These are phyloP conservation scores for Blepharisma stoltei DNA, from an alignment of 73 alveolate species.

Conservation along the genomic window DNA sequence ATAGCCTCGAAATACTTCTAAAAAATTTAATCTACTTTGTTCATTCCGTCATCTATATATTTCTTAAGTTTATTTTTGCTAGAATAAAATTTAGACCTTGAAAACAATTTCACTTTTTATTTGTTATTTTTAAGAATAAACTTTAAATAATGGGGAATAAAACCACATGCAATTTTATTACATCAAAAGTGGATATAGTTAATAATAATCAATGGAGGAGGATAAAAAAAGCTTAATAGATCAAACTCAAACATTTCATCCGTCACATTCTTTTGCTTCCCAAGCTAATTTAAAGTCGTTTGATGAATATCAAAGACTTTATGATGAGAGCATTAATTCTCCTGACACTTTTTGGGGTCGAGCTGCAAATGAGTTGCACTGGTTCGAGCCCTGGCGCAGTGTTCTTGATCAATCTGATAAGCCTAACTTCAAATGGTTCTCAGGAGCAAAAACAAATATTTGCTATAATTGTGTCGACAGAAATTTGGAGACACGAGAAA, in stretches of 20 bases:
- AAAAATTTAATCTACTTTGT: too few relatives aligned
- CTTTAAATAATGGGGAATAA: too few relatives aligned
- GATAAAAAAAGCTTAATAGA: not conserved
- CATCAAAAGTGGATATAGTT: too few relatives aligned
- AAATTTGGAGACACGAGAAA: slow-evolving; percentile 72
- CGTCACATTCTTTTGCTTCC: not conserved
- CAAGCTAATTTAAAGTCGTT: slow-evolving; percentile 22
- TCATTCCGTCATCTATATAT: too few relatives aligned
- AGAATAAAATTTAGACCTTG: too few relatives aligned
- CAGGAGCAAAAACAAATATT: slow-evolving; percentile 88
- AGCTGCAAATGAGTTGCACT: slow-evolving; percentile 40
- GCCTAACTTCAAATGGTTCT: slow-evolving; percentile 84
- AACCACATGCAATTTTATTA: too few relatives aligned
- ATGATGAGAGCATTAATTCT: slow-evolving; percentile 19
- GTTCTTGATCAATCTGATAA: slow-evolving; percentile 55
- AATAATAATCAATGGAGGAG: too few relatives aligned
- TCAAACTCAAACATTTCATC: not conserved
- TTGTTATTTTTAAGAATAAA: too few relatives aligned
- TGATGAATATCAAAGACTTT: slow-evolving; percentile 2
- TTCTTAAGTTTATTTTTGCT: too few relatives aligned
- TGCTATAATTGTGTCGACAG: slow-evolving; percentile 98
- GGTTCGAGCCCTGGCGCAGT: slow-evolving; percentile 56
- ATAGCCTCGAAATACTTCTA: too few relatives aligned
- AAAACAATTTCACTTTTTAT: too few relatives aligned
- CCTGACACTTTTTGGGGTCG: slow-evolving; percentile 60